phyloP scores from a whole-genome alignment of 805 yeast species.

The Komagataella pastoris region DNA sequence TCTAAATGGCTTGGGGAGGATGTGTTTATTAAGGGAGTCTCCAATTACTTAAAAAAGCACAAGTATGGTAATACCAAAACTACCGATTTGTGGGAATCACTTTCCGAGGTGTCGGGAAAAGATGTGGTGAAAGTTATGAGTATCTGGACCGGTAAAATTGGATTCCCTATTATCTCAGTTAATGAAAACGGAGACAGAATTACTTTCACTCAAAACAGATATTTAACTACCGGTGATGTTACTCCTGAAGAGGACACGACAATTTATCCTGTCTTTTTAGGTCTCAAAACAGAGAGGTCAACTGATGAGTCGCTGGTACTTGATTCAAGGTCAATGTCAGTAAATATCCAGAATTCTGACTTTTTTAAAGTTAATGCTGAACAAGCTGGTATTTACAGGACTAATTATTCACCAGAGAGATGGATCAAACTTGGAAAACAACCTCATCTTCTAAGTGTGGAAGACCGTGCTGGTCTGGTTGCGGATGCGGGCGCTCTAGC shows the following conservation, averaged over 20 bases:
- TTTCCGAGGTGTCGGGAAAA: conserved; percentile 56
- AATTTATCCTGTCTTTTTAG: conserved; percentile 58
- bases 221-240: conserved; percentile 66
- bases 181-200: conserved; percentile 40
- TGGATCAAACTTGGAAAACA: conserved; percentile 56
- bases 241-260: conserved; percentile 60
- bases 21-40: conserved; percentile 64
- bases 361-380: conserved; percentile 64
- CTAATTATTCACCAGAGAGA: conserved; percentile 56
- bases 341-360: conserved; percentile 28
- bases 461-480: conserved; percentile 68
- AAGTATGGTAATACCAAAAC: conserved; percentile 70
- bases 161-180: conserved; percentile 63
- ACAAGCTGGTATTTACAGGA: conserved; percentile 65
- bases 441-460: conserved; percentile 47
- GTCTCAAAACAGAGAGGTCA: conserved; percentile 45
- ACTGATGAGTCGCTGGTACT: conserved; percentile 47
- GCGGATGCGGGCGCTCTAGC: conserved; percentile 71
- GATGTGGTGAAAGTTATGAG: conserved; percentile 66
- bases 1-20: conserved; percentile 73
- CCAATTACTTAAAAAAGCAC: conserved; percentile 63
- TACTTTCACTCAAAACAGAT: conserved; percentile 57
- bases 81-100: conserved; percentile 64
- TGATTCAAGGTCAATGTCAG: conserved; percentile 24
- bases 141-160: conserved; percentile 69